These are phyloP conservation scores for Priceomyces haplophilus DNA, from an alignment of 805 yeast species.

Conservation along the genomic window DNA sequence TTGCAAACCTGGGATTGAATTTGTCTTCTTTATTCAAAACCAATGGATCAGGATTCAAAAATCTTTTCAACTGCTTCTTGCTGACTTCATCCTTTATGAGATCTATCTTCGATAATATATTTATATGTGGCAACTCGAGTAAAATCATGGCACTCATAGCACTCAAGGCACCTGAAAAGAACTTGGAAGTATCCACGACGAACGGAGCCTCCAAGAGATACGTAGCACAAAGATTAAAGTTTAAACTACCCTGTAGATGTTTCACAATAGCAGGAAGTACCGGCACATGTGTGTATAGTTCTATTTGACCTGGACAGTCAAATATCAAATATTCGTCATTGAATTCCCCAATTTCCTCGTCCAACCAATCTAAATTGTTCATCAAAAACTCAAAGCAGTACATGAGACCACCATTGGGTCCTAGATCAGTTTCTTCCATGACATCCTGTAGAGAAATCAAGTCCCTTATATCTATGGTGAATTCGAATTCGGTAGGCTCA, in stretches of 20 bases:
- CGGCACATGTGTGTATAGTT: constrained; percentile 90
- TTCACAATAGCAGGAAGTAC: constrained; percentile 85
- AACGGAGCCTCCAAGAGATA: constrained; percentile 93
- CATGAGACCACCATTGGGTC: constrained; percentile 91
- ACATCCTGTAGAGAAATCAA: constrained; percentile 88
- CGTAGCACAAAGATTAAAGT: constrained; percentile 88
- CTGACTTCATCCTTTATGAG: constrained; percentile 76
- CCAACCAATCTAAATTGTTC: constrained; percentile 93
- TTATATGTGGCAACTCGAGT: constrained; percentile 91
- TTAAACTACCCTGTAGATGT: constrained; percentile 75
- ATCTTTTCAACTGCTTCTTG: constrained; percentile 74
- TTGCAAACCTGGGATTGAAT: constrained; percentile 57
- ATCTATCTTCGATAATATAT: constrained; percentile 83
- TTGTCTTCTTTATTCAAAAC: constrained; percentile 54
- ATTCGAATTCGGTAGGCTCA: constrained; percentile 86
- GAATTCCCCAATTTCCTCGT: constrained; percentile 93
- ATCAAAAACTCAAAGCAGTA: constrained; percentile 79
- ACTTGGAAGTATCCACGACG: constrained; percentile 84
- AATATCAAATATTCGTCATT: constrained; percentile 92
- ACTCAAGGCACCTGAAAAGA: constrained; percentile 89
- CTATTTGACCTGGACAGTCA: constrained; percentile 98
- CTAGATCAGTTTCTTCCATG: constrained; percentile 75
- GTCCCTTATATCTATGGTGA: constrained; percentile 89
- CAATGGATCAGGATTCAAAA: constrained; percentile 88
- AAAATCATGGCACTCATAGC: constrained; percentile 99